A percentile compares a stretch with the other conserved stretches of the same genome.
Evolutionary conservation across 148 eudicot genomes (phyloP).

Genomic region (Chenopodium suecicum): DNA sequence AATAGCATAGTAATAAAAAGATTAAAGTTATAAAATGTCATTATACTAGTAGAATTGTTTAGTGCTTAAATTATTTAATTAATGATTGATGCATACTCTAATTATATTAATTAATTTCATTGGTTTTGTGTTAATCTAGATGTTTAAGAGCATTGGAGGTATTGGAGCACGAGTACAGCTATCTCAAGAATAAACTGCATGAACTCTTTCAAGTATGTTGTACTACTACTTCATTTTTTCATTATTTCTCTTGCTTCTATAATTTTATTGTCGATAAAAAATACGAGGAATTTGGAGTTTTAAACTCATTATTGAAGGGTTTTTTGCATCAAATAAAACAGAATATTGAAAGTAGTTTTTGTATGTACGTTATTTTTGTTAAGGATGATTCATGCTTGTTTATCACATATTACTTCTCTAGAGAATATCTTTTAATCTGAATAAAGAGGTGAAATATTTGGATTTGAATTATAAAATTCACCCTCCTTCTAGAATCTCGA

Average conservation of each 20-base stretch:
- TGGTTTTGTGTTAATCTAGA: slow-evolving; percentile 37
- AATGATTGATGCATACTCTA: background rate
- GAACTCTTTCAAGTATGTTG: slow-evolving; percentile 78
- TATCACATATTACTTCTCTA: too few species aligned
- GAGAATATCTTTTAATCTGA: too few species aligned
- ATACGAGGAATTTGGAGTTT: too few species aligned
- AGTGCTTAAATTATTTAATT: background rate
- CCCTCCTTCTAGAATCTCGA: too few species aligned
- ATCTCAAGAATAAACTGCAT: slow-evolving; percentile 88
- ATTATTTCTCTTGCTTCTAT: background rate
- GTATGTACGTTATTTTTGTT: too few species aligned
- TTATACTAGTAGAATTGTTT: background rate
- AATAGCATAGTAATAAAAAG: slow-evolving; percentile 15
- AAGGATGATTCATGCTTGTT: too few species aligned
- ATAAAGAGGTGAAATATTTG: too few species aligned
- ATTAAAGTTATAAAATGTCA: slow-evolving; percentile 24
- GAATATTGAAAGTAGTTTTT: too few species aligned
- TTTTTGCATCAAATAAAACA: too few species aligned
- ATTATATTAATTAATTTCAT: background rate
- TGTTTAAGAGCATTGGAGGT: slow-evolving; percentile 76
- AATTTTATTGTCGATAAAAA: too few species aligned
- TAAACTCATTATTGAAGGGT: too few species aligned
- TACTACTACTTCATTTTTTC: background rate
- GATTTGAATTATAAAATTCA: too few species aligned
- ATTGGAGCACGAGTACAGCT: slow-evolving; percentile 84